Evolutionary conservation across 75 land plant genomes (phyloP).

Genomic region (Cupressus sempervirens): DNA sequence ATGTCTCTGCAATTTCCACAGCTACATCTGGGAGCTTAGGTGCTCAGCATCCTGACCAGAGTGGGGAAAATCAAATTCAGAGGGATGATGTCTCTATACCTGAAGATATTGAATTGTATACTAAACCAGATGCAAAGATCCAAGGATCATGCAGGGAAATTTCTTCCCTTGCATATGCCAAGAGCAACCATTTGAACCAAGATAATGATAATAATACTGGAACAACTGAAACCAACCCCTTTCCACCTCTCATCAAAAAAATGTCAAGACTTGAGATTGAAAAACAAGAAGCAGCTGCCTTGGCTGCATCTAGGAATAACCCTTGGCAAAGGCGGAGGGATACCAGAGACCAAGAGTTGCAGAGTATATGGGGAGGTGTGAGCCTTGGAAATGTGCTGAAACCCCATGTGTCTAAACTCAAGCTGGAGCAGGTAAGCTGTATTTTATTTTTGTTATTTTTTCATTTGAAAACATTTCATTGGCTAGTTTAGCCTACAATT

Average conservation of each 20-base stretch:
- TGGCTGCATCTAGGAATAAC: slow-evolving; percentile 5
- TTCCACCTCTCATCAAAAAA: slow-evolving; percentile 11
- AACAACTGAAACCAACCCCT: background rate
- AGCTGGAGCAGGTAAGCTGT: slow-evolving; percentile 63
- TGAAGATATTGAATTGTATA: background rate
- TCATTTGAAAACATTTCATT: background rate
- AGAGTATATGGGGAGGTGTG: slow-evolving; percentile 78
- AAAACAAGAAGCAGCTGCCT: slow-evolving; percentile 19
- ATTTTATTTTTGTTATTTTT: background rate
- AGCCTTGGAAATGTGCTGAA: slow-evolving; percentile 62
- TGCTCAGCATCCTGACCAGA: slow-evolving; percentile 2
- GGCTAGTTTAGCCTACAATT: background rate
- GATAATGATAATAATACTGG: background rate
- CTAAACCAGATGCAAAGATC: slow-evolving; percentile 4
- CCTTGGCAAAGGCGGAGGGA: slow-evolving; percentile 20
- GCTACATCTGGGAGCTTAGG: background rate
- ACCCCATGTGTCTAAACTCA: slow-evolving; percentile 69
- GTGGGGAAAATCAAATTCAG: background rate
- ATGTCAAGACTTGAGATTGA: slow-evolving; percentile 29
- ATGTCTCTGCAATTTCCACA: background rate
- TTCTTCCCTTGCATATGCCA: background rate
- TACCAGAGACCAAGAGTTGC: slow-evolving; percentile 57
- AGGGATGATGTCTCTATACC: background rate
- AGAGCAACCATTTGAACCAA: background rate
- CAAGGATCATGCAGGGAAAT: background rate